Evolutionary conservation across 257 asterid species (phyloP).

Genomic region (Nemophila menziesii): DNA sequence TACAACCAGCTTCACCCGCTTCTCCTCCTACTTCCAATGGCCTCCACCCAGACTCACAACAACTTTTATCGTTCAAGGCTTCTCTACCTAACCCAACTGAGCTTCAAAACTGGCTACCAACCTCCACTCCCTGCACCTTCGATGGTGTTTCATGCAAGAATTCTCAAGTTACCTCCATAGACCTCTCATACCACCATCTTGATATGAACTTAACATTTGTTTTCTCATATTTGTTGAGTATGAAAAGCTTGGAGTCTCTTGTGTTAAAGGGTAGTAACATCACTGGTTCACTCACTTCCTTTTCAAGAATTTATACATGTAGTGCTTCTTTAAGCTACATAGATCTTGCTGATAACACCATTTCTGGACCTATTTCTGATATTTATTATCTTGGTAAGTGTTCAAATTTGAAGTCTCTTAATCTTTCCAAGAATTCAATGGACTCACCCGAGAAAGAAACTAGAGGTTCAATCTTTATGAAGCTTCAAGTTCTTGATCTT

Average conservation of each 20-base stretch:
- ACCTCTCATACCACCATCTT: background rate
- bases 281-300: too few species aligned
- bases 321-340: conserved; percentile 18
- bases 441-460: conserved; percentile 30
- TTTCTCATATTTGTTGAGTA: background rate
- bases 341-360: conserved; percentile 70
- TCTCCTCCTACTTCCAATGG: conserved; percentile 1
- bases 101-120: background rate
- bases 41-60: too few species aligned
- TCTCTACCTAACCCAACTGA: background rate
- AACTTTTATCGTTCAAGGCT: background rate
- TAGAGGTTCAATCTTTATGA: conserved; percentile 10
- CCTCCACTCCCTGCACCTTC: background rate
- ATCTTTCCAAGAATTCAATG: conserved; percentile 56
- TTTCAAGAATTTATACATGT: too few species aligned
- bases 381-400: conserved; percentile 41
- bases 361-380: conserved; percentile 62
- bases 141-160: background rate
- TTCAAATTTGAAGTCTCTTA: conserved; percentile 38
- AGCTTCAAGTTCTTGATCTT: conserved; percentile 49
- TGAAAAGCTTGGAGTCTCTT: background rate
- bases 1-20: background rate
- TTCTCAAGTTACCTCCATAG: background rate
- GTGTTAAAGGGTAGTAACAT: too few species aligned
- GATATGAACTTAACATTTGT: background rate